Evolutionary conservation across 345 rosid species (phyloP), one percentile per base, ranked within the genome.

Genomic region (Salix udensis): DNA sequence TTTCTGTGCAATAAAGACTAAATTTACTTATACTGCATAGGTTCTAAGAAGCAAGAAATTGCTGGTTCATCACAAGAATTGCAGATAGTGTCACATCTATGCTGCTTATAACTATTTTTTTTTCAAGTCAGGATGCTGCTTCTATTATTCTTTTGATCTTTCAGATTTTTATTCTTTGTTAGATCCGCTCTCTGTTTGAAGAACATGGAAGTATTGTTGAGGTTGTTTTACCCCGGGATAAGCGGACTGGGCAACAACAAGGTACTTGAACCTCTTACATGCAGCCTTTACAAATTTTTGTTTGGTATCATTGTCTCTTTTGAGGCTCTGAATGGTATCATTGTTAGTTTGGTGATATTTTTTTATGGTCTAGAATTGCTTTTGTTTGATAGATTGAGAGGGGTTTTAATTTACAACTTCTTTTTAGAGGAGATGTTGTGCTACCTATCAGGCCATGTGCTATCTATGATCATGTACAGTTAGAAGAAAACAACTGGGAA

Each of bases 191-290:
- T 70, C 83, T 94, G 81, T 94, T 94, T 87, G 86, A 84, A 81
- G 87, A 76, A 71, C 88, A 92, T 84, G 98, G 98, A 67, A 83
- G 73, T 79, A 78, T 94, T 80, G 75, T 83, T 46, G 95, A 91
- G 90, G 82, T 92, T 70, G 80, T 92, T 79, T 85, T 87, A 71
- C 92, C 94, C 11, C 81, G 75, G 88, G 98, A 94, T 83, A 94
- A 90, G 87, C 81, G 83, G 73, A 85, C 79, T 67, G 83, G 94
- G 75, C 92, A 87, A 64, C 94, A 85, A 71, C 89, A 91, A 81
- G 98, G 97, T 92, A 74, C 70, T 26, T 44, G 48, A 65, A 66
- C 4, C 40, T 53, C 53, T 50, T 19, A 68, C 10, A 37, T 30
- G 52, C 52, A 46, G 52, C 50, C 66, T 11, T 44, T 53, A 40